A percentile compares a stretch with the other conserved stretches of the same genome.
Evolutionary conservation across 2,329 filamentous ascomycete species (phyloP).

Genomic region (Fusarium pseudograminearum): DNA sequence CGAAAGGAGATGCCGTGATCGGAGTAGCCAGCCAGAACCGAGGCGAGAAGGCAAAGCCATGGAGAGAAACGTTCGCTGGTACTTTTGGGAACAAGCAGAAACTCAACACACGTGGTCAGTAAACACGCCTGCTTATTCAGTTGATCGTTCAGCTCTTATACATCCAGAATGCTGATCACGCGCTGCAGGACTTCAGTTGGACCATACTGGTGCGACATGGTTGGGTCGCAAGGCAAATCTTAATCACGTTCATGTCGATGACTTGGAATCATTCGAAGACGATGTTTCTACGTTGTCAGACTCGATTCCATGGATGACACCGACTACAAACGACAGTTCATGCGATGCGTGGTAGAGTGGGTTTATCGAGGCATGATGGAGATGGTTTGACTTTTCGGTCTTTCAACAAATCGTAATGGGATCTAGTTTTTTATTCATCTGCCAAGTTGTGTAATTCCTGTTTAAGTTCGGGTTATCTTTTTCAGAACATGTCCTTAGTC

Average conservation of each 20-base stretch:
- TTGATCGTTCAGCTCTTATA: background rate
- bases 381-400: no score
- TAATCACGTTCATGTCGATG: background rate
- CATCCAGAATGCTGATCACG: background rate
- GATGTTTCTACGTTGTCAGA: background rate
- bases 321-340: background rate
- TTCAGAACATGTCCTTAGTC: background rate
- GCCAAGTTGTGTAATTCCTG: rapidly evolving
- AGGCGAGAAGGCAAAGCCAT: background rate
- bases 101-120: background rate
- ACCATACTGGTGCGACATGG: no score
- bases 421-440: background rate
- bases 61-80: rapidly evolving
- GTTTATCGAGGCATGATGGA: no score
- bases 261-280: background rate
- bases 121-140: background rate
- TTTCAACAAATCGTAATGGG: background rate
- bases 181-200: background rate
- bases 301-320: background rate
- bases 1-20: background rate
- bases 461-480: background rate
- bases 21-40: background rate
- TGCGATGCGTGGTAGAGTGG: background rate
- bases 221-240: background rate
- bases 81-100: background rate